These are phyloP conservation scores for Fraxinus paxiana DNA, from an alignment of 305 asterid genomes.

Conservation along the genomic window DNA sequence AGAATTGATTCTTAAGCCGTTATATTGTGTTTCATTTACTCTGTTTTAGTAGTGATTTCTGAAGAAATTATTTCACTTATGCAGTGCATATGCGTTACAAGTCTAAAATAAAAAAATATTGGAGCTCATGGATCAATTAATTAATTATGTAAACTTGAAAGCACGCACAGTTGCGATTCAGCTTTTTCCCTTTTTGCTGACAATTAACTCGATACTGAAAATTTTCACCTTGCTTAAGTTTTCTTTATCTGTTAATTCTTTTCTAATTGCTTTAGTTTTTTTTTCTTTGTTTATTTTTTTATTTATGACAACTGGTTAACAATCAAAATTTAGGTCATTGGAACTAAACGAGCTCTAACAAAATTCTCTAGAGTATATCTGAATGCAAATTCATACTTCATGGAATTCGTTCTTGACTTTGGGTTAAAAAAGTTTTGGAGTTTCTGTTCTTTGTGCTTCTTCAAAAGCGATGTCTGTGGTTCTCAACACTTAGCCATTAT, in stretches of 20 bases:
- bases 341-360: neutral
- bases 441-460: neutral
- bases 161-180: neutral
- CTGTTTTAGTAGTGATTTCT: neutral
- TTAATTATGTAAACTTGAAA: neutral
- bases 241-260: neutral
- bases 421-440: neutral
- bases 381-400: neutral
- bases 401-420: neutral
- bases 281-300: neutral
- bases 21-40: neutral
- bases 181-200: neutral
- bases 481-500: neutral
- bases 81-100: neutral
- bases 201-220: neutral
- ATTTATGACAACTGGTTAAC: neutral
- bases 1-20: neutral
- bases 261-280: neutral
- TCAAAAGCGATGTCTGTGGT: neutral
- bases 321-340: neutral
- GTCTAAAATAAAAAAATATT: neutral
- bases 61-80: neutral
- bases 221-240: neutral
- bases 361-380: neutral
- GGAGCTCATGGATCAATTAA: neutral